Conservation (phyloP, 805 yeast genomes). For the Candida nitratophila region DNA sequence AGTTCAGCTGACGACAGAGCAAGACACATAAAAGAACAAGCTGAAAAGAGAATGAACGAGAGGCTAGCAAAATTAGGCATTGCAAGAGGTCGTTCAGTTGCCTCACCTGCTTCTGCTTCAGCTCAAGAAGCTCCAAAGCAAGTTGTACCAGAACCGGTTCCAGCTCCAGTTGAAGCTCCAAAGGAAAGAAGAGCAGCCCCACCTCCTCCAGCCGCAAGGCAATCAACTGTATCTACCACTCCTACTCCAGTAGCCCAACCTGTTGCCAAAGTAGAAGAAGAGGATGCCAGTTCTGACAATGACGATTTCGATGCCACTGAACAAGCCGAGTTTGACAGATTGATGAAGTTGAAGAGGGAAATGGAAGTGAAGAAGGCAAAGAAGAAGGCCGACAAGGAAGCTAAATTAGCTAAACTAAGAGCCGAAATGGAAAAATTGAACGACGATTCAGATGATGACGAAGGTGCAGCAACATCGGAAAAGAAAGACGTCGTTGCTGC, state of each 20-base stretch:
- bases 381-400: conserved; percentile 54
- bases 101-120: conserved; percentile 15
- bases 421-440: conserved; percentile 50
- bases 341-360: conserved; percentile 41
- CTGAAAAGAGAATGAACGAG: conserved; percentile 76
- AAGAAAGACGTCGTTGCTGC: conserved; percentile 11
- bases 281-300: conserved; percentile 9
- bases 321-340: conserved; percentile 36
- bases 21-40: conserved; percentile 77
- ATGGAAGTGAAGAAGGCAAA: conserved; percentile 37
- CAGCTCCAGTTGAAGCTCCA: conserved; percentile 1
- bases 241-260: not conserved
- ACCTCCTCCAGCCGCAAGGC: conserved; percentile 17
- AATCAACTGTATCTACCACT: conserved; percentile 1
- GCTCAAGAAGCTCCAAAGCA: conserved; percentile 1
- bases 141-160: conserved; percentile 1
- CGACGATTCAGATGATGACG: conserved; percentile 12
- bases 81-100: conserved; percentile 25
- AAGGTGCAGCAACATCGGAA: conserved; percentile 1
- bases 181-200: conserved; percentile 10
- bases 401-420: conserved; percentile 48
- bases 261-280: conserved; percentile 3
- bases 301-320: conserved; percentile 32
- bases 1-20: conserved; percentile 58
- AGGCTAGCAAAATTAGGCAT: conserved; percentile 77